These are phyloP conservation scores for Panellus pusillus DNA, from an alignment of 768 basidiomycete genomes.

Conservation along the genomic window DNA sequence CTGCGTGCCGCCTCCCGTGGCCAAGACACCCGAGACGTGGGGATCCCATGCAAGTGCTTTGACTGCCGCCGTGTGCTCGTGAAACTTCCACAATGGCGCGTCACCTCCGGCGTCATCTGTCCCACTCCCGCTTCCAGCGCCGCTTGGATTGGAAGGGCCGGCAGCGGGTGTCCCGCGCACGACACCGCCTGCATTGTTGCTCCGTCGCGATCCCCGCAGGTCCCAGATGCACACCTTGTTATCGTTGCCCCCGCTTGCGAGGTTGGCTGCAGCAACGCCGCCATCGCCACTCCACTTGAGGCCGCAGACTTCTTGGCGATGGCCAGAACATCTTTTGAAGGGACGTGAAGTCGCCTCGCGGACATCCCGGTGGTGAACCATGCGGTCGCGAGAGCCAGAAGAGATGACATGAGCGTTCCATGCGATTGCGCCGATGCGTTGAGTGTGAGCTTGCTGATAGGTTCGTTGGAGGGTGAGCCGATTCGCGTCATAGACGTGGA, in stretches of 20 bases:
- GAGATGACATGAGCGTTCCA: slow-evolving; percentile 90
- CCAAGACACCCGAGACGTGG: slow-evolving; percentile 85
- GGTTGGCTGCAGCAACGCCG: slow-evolving; percentile 45
- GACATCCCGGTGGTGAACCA: slow-evolving; percentile 90
- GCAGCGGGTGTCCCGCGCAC: slow-evolving; percentile 19
- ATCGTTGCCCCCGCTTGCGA: slow-evolving; percentile 97
- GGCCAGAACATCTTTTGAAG: slow-evolving; percentile 70
- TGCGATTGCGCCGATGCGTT: slow-evolving; percentile 90
- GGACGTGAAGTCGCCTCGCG: slow-evolving; percentile 67
- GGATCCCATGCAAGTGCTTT: slow-evolving; percentile 99
- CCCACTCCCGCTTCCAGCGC: slow-evolving; percentile 28
- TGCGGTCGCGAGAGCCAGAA: slow-evolving; percentile 89
- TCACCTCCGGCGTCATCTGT: slow-evolving; percentile 43
- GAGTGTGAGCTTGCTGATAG: slow-evolving; percentile 81
- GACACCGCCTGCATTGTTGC: slow-evolving; percentile 31
- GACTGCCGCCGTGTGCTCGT: slow-evolving; percentile 95
- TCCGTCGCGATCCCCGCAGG: slow-evolving; percentile 62
- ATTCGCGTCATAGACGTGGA: slow-evolving; percentile 93
- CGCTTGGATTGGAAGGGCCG: slow-evolving; percentile 22
- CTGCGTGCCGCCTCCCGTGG: slow-evolving; percentile 97
- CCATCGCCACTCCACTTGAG: slow-evolving; percentile 80
- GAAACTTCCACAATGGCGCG: slow-evolving; percentile 88
- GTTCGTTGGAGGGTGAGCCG: slow-evolving; percentile 75
- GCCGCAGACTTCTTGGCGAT: slow-evolving; percentile 95
- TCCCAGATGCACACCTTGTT: slow-evolving; percentile 99